Percentiles rank a stretch among this genome's conserved stretches.
Evolutionary conservation across 192 early-diverging fungal species (phyloP).

Genomic region (Borealophlyctis nickersoniae): DNA sequence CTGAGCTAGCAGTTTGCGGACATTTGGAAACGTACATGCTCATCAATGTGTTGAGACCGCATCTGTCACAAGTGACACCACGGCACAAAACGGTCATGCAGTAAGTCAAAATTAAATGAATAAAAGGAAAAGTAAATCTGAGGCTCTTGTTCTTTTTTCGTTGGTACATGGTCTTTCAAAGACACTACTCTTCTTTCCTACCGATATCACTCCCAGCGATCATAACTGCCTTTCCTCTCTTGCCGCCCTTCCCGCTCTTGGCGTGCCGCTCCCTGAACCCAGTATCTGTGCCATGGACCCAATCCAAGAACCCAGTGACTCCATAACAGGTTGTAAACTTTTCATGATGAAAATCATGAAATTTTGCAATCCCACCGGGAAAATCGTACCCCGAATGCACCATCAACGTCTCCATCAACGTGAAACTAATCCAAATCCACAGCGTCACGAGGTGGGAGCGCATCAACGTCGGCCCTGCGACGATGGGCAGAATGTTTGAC

Average conservation of each 20-base stretch:
- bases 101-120: no score
- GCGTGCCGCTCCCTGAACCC: slow-evolving; percentile 19
- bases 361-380: slow-evolving; percentile 90
- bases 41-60: no score
- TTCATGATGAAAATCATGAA: slow-evolving; percentile 91
- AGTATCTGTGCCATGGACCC: slow-evolving; percentile 15
- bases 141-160: no score
- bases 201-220: no score
- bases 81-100: no score
- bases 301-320: slow-evolving; percentile 8
- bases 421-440: slow-evolving; percentile 76
- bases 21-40: no score
- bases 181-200: no score
- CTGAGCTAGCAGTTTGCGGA: no score
- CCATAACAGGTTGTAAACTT: slow-evolving; percentile 37
- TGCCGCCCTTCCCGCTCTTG: slow-evolving; percentile 7
- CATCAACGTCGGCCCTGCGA: slow-evolving; percentile 70
- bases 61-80: no score
- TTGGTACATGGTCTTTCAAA: no score
- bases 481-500: slow-evolving; percentile 82
- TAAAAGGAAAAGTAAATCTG: no score
- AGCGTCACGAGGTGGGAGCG: slow-evolving; percentile 75
- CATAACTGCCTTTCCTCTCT: background rate
- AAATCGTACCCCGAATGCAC: slow-evolving; percentile 95
- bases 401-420: slow-evolving; percentile 80